Evolutionary conservation across 1,139 yeast genomes (phyloP).

Genomic region (Kazachstania sp.): DNA sequence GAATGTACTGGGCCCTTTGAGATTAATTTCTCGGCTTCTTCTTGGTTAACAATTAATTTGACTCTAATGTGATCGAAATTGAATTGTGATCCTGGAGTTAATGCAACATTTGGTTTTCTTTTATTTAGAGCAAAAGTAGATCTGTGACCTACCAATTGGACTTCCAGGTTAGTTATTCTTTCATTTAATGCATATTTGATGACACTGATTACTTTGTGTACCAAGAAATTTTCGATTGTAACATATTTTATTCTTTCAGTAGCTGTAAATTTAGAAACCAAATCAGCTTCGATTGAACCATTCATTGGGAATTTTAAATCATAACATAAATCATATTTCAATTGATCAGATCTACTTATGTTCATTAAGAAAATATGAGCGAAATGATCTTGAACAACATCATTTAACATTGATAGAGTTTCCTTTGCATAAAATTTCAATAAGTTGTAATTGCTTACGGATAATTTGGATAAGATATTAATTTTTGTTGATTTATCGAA

Average conservation of each 20-base stretch:
- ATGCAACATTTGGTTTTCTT: constrained; percentile 38
- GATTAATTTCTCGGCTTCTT: constrained; percentile 68
- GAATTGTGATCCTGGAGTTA: constrained; percentile 11
- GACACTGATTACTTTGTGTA: constrained; percentile 51
- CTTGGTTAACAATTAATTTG: constrained; percentile 64
- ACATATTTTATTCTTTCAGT: constrained; percentile 65
- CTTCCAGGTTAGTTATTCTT: constrained; percentile 42
- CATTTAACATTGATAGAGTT: constrained; percentile 62
- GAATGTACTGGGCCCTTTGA: constrained; percentile 68
- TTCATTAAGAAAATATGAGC: constrained; percentile 68
- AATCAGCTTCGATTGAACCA: constrained; percentile 15
- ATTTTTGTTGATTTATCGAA: constrained; percentile 68
- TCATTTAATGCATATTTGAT: constrained; percentile 60
- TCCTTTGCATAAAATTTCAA: constrained; percentile 60
- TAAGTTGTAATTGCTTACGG: constrained; percentile 53
- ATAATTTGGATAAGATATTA: constrained; percentile 77
- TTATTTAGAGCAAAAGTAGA: constrained; percentile 40
- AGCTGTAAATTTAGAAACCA: constrained; percentile 45
- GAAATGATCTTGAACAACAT: constrained; percentile 77
- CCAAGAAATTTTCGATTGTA: constrained; percentile 58
- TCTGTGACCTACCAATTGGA: constrained; percentile 23
- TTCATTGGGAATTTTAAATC: constrained; percentile 38
- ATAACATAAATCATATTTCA: constrained; percentile 60
- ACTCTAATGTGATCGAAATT: constrained; percentile 37
- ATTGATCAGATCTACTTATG: constrained; percentile 41